Base-by-base conservation (phyloP, 192 early-diverging fungal species). In the Phlyctochytrium bullatum region DNA sequence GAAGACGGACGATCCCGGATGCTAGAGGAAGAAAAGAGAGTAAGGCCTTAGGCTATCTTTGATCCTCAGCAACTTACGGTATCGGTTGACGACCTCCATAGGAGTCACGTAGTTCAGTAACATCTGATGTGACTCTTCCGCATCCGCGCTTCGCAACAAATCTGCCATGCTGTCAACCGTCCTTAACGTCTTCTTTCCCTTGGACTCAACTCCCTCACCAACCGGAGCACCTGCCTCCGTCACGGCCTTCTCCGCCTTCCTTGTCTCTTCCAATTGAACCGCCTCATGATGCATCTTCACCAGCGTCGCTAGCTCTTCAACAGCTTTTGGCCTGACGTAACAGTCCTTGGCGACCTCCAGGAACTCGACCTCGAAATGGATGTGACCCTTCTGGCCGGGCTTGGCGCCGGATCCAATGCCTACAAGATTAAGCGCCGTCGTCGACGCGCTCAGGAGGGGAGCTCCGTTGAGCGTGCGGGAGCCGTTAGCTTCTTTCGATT, bases 1-100 rank as follows among this genome's bases (percentile, higher is more conserved):
- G 77, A 29, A 88, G 62, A 10, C 73, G 40, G 24, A 89, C 52
- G 23, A 89, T 80, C 47, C 88, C 88, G 28, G 85, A 60, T 23
- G 23, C 33, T 17, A 14, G 16, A 64, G 16, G 40, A 64, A 50
- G 14, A 35, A 64, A 47, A 64, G 34, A 17, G 6, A 34, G 33
- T 31, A 52, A 62, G 2, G 27, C 34, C 32, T n/a, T n/a, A n/a
- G n/a, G n/a, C n/a, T n/a, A n/a, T 60, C 1, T 36, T 3, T 6
- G 34, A 56, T 24, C 25, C 34, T 25, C 30, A 14, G 51, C 59
- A 60, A 6, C 52, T 50, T 35, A 75, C 73, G 71, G 36, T 69
- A 62, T 25, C 36, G 17, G n/a, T 61, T 25, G 1, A 73, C 16
- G 17, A 73, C 33, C 4, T 65, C 33, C 1, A 29, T 36, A 31